Evolutionary conservation across 495 filamentous ascomycete species (phyloP).

Genomic region (Talaromyces liani): DNA sequence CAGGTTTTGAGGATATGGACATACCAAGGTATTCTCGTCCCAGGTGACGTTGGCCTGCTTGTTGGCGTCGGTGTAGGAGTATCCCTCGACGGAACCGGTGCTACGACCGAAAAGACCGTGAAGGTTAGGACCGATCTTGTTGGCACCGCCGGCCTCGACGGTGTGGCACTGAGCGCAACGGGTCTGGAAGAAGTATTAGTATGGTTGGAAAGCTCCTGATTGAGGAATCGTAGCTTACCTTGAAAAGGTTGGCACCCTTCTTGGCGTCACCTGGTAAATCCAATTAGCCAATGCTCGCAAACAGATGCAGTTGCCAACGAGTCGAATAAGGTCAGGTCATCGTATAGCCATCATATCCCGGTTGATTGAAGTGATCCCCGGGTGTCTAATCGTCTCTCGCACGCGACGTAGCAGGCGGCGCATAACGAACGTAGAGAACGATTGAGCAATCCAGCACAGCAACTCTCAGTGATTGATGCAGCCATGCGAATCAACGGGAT

Average conservation of each 20-base stretch:
- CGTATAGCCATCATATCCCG: background rate
- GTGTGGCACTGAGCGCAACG: conserved; percentile 99
- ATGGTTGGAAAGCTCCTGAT: background rate
- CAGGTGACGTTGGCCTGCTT: conserved; percentile 89
- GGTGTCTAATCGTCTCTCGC: background rate
- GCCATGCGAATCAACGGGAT: background rate
- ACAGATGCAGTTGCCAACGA: background rate
- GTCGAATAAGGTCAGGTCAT: background rate
- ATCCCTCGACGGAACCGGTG: conserved; percentile 84
- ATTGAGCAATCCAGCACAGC: background rate
- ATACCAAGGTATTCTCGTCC: conserved; percentile 80
- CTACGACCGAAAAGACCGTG: conserved; percentile 97
- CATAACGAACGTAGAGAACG: background rate
- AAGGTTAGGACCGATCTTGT: conserved; percentile 97
- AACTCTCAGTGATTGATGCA: background rate
- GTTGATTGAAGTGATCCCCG: background rate
- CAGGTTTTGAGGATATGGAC: conserved; percentile 16
- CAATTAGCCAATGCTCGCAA: background rate
- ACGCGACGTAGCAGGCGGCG: background rate
- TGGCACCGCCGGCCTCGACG: conserved; percentile 73
- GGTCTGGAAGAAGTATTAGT: conserved; percentile 44
- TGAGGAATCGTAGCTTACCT: conserved; percentile 37
- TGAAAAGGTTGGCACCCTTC: conserved; percentile 99
- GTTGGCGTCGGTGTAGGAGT: conserved; percentile 99
- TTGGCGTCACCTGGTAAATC: conserved; percentile 69